phyloP scores from a whole-genome alignment of 208 protist genomes.

The Acanthamoeba lugdunensis region DNA sequence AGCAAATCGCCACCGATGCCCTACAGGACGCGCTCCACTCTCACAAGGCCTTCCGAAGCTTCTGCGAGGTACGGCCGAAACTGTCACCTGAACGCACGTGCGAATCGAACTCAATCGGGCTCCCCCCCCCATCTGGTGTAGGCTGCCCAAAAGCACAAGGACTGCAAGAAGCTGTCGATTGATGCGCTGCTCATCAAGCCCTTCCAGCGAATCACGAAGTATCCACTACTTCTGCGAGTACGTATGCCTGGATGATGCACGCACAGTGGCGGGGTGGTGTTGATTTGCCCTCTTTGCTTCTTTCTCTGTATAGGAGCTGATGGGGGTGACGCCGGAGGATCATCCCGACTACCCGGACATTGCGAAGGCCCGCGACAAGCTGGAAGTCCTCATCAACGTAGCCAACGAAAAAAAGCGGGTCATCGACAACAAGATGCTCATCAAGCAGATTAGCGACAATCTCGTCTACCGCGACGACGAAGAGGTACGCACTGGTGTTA shows the following conservation, averaged over 20 bases:
- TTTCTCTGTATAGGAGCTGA: neutral
- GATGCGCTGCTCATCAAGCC: slow-evolving; percentile 51
- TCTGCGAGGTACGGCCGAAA: slow-evolving; percentile 27
- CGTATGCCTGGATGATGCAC: neutral
- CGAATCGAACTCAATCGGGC: too few species aligned
- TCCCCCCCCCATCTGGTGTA: neutral
- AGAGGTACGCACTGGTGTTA: neutral
- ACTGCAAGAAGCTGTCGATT: slow-evolving; percentile 3
- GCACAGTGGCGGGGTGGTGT: neutral
- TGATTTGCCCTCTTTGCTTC: neutral
- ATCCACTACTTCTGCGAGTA: slow-evolving; percentile 63
- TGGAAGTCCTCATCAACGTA: slow-evolving; percentile 33
- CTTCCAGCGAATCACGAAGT: slow-evolving; percentile 71
- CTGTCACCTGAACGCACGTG: too few species aligned
- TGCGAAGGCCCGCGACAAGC: neutral
- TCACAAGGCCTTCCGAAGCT: neutral
- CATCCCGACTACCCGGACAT: slow-evolving; percentile 36
- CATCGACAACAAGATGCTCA: neutral
- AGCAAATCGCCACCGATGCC: slow-evolving; percentile 27
- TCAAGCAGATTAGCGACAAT: slow-evolving; percentile 5
- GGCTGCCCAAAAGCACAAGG: slow-evolving; percentile 17
- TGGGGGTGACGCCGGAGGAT: neutral
- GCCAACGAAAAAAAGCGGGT: slow-evolving; percentile 58
- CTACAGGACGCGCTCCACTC: slow-evolving; percentile 42
- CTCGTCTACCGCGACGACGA: slow-evolving; percentile 26